phyloP scores from a whole-genome alignment of 768 basidiomycete species.

The Cubamyces sp. region DNA sequence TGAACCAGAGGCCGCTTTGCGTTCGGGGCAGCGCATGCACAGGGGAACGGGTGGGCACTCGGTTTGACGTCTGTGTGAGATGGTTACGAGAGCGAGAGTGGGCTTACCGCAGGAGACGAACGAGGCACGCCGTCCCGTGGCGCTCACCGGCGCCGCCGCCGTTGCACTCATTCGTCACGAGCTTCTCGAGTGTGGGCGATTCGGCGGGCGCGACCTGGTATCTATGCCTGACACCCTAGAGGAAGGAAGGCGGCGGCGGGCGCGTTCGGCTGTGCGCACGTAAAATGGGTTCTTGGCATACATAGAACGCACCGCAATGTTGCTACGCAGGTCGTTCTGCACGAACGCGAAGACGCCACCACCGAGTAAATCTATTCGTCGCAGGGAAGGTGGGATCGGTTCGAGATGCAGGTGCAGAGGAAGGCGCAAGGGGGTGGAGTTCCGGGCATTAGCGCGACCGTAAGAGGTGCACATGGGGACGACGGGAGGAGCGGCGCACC shows the following conservation, averaged over 20 bases:
- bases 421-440: not conserved
- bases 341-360: slow-evolving; percentile 74
- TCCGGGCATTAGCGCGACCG: not conserved
- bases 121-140: slow-evolving; percentile 63
- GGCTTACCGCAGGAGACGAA: slow-evolving; percentile 66
- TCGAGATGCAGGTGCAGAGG: too few species aligned
- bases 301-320: slow-evolving; percentile 56
- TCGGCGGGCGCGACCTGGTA: slow-evolving; percentile 46
- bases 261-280: slow-evolving; percentile 1
- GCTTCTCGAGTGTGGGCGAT: slow-evolving; percentile 62
- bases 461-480: not conserved
- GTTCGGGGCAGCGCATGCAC: slow-evolving; percentile 14
- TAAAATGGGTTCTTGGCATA: slow-evolving; percentile 1
- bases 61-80: slow-evolving; percentile 23
- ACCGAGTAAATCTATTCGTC: slow-evolving; percentile 61
- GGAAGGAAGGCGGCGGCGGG: not conserved
- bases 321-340: slow-evolving; percentile 68
- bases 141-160: slow-evolving; percentile 35
- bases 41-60: slow-evolving; percentile 14
- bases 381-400: not conserved
- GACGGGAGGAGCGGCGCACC: slow-evolving; percentile 44
- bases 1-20: slow-evolving; percentile 66
- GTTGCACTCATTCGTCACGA: slow-evolving; percentile 55
- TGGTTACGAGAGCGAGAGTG: slow-evolving; percentile 22
- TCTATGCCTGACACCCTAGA: slow-evolving; percentile 66